Percentiles rank a stretch among this genome's conserved stretches.
Conservation (phyloP, 768 basidiomycete genomes). For the Boletus barrowsii region DNA sequence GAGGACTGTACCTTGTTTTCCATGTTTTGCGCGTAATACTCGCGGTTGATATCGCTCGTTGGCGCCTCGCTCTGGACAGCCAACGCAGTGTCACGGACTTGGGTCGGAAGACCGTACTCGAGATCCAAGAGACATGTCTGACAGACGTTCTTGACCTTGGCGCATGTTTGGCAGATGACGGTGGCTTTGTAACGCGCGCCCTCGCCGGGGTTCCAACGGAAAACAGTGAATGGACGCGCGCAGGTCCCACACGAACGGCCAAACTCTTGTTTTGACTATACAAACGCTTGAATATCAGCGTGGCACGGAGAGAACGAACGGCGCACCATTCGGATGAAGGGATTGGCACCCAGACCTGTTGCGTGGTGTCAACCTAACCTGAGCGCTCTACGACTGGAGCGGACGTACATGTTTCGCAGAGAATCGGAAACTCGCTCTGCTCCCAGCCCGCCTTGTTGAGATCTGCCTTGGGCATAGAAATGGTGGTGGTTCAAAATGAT, state of each 20-base stretch:
- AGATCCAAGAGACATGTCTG: slow-evolving; percentile 97
- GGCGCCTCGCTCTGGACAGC: slow-evolving; percentile 85
- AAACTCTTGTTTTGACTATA: slow-evolving; percentile 98
- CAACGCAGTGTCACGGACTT: slow-evolving; percentile 94
- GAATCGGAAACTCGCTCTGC: slow-evolving; percentile 88
- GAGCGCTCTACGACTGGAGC: not conserved
- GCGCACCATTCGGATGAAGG: slow-evolving; percentile 91
- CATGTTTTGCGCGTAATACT: slow-evolving; percentile 93
- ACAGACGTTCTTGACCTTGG: slow-evolving; percentile 95
- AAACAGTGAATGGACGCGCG: slow-evolving; percentile 93
- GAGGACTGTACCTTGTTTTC: slow-evolving; percentile 59
- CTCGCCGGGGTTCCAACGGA: slow-evolving; percentile 96
- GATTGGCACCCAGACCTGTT: slow-evolving; percentile 81
- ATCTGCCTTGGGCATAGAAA: slow-evolving; percentile 76
- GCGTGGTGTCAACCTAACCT: slow-evolving; percentile 8
- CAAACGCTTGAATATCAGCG: not conserved
- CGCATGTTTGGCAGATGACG: slow-evolving; percentile 95
- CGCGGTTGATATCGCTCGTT: slow-evolving; percentile 94
- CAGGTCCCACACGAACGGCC: slow-evolving; percentile 97
- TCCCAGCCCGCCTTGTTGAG: slow-evolving; percentile 96
- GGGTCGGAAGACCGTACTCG: slow-evolving; percentile 93
- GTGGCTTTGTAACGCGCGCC: slow-evolving; percentile 96
- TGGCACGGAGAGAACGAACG: not conserved
- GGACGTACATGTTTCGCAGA: slow-evolving; percentile 85
- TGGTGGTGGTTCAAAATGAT: slow-evolving; percentile 4